Base-by-base conservation (phyloP, 2,329 filamentous ascomycete species). In the Colletotrichum godetiae region DNA sequence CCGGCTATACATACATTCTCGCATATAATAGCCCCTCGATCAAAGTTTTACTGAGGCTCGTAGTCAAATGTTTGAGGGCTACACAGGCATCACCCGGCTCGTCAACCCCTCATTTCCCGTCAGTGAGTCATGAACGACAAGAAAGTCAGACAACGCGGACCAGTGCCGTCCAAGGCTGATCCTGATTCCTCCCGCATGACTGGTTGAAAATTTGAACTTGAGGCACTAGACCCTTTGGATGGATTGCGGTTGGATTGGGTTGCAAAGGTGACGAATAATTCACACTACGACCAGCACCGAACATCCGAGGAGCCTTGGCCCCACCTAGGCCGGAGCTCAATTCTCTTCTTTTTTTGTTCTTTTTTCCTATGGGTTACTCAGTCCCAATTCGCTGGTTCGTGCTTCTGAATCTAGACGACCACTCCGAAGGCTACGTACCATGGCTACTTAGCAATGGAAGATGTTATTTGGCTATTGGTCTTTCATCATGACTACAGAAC, bases 51-150 rank as follows among this genome's bases (percentile, higher is more conserved):
- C 62, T 57, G 55, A 60, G 58, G 70, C 66, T 70, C 55, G 27
- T 60, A 60, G 70, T 37, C 66, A 64, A 65, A 56, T 29, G 67
- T 46, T 52, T 70, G 53, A 68, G 69, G 31, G 15, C 13, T 27
- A 19, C 60, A 35, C 66, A 73, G 55, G 70, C 70, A 70, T 69
- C 42, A 60, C 67, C 70, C 24, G 46, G 59, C n/a, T 60, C 64
- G 42, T 59, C 46, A 65, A 61, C 66, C 70, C 66, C 60, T 70
- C 70, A 70, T 35, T 65, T 73, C 35, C 55, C 46, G 60, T 69
- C 70, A 65, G 67, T 73, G 70, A 73, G 70, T 73, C 70, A 73
- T 70, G 60, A 56, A 64, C 35, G 60, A 65, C 67, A 61, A 73
- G 59, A 73, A 24, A 24, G 58, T 66, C 59, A 73, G 55, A 56